Percentiles rank a stretch among this genome's conserved stretches.
These are phyloP conservation scores for Syncephalastrum sp. DNA, from an alignment of 371 early-diverging fungal genomes.

Conservation along the genomic window DNA sequence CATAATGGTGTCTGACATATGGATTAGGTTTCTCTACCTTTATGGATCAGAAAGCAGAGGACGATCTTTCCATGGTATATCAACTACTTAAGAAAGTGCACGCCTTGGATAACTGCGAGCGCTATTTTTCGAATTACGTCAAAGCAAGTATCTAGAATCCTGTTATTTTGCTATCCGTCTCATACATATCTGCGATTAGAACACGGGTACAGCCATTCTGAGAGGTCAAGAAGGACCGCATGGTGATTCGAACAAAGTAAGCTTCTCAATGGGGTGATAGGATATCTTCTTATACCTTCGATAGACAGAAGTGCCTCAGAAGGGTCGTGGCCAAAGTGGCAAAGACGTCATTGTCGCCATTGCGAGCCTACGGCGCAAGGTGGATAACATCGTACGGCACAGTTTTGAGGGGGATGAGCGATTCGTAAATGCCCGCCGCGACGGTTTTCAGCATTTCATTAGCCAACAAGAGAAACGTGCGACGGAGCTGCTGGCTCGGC, in stretches of 20 bases:
- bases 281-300: too few species aligned
- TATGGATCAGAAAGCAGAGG: slow-evolving; percentile 53
- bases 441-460: slow-evolving; percentile 83
- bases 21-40: slow-evolving; percentile 59
- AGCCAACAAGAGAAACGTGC: slow-evolving; percentile 82
- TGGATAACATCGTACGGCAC: slow-evolving; percentile 64
- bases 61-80: slow-evolving; percentile 66
- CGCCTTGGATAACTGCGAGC: slow-evolving; percentile 30
- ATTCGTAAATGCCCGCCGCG: slow-evolving; percentile 71
- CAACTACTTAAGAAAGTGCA: slow-evolving; percentile 35
- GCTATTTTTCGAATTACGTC: slow-evolving; percentile 34
- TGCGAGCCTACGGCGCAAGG: slow-evolving; percentile 64
- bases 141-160: slow-evolving; percentile 23
- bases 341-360: slow-evolving; percentile 23
- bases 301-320: too few species aligned
- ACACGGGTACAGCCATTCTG: too few species aligned
- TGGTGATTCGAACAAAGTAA: too few species aligned
- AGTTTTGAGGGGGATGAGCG: slow-evolving; percentile 67
- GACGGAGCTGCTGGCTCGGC: slow-evolving; percentile 69
- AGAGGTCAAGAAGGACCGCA: too few species aligned
- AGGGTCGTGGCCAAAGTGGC: slow-evolving; percentile 1
- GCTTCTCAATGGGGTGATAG: too few species aligned
- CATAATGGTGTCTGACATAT: background rate
- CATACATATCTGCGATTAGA: too few species aligned
- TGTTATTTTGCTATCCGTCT: too few species aligned